Evolutionary conservation across 495 filamentous ascomycete species (phyloP), one percentile per base, ranked within the genome.

Genomic region (Penicillium coffeae): DNA sequence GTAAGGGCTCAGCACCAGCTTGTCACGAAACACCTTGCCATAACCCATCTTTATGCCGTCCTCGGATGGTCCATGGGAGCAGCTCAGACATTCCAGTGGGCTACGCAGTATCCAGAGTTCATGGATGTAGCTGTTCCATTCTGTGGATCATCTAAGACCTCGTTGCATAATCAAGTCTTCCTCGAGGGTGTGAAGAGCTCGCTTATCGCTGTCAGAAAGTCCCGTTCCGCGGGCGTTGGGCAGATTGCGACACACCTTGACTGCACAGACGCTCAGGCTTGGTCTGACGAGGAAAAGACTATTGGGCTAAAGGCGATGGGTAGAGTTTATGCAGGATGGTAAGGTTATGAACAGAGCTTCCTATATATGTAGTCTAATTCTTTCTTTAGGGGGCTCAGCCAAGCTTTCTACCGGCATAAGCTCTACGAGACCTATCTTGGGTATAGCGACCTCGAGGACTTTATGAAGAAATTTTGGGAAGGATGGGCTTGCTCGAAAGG

Each of bases 51-150:
- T 1, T 69, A 72, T 16, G 82, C 81, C 12, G 83, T 89, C 2
- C 36, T 86, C 0, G 85, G 85, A 3, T 87, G 83, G 82, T 82
- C 76, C 18, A 86, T 89, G 85, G 85, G 84, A 6, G 84, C 75
- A 1, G 82, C 73, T 1, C 84, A 88, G 55, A 79, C 77, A 1
- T 85, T 74, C 51, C 82, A 88, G 53, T 89, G 85, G 86, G 81
- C 79, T 12, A 84, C 82, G 0, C 81, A 83, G 55, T 89, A 81
- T 58, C 85, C 86, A 0, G 80, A 81, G 14, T 86, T 88, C 55
- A 79, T 83, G 73, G 83, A 88, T 44, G 48, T 85, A 13, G 71
- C 72, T 0, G 72, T 84, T 1, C 86, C 86, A 1, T 86, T 89
- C 47, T 88, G 86, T 58, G 80, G 82, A 12, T 73, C 79, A 12